Evolutionary conservation across 129 eudicot genomes (phyloP), one percentile per base, ranked within the genome.

Genomic region (Chrysanthemum lavandulifolium): DNA sequence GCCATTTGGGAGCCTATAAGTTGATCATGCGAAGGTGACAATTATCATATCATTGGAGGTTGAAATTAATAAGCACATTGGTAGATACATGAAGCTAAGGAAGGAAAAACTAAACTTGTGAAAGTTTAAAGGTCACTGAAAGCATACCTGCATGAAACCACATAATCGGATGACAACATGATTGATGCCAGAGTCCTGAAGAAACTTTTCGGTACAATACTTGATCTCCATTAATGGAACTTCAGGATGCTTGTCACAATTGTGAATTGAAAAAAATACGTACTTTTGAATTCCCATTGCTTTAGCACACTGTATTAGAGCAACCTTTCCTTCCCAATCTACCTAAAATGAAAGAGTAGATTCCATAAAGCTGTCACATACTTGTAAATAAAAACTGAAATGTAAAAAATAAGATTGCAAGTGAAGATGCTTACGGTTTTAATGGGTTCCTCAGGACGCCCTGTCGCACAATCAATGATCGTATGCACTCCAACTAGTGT

Each of bases 261-360:
- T 95, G 78, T 95, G 99, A 76, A 95, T 95, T 45, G 99, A 95
- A 73, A 80, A 95, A 74, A 95, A 95, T 33, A 95, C 86, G 13
- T 65, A 95, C 64, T 95, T 95, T 67, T 95, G 99, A 61, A 95
- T 85, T 45, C 96, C 99, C 99, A 95, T 95, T 78, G 99, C 99
- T 83, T 95, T 95, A 64, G 99, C 99, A 84, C 99, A 95, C 82
- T 95, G 99, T 83, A 95, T 88, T 29, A 95, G 96, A 82, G 99
- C 99, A 88, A 95, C 96, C 75, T 95, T 95, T 79, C 99, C 99
- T 90, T 90, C 99, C 99, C 99, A 95, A 74, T 95, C 99, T 84
- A 95, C 99, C 99, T 95, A 90, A 77, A 92, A 78, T 60, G 81
- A 76, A 86, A 16, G 56, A 57, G 71, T 62, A 19, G 60, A 68